phyloP scores from a whole-genome alignment of 306 rosid species.

The Quercus suber region DNA sequence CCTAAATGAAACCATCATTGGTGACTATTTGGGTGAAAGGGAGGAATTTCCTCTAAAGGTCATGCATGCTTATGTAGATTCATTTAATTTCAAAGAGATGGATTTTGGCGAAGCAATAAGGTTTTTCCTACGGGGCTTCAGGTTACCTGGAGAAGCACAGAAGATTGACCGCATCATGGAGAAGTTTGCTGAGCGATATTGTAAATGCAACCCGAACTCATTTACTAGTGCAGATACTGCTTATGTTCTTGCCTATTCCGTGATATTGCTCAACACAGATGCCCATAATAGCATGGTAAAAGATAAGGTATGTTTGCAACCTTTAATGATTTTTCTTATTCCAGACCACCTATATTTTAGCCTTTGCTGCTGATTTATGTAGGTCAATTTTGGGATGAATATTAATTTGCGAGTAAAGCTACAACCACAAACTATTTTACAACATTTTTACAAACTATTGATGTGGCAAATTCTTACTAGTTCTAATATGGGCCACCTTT shows the following conservation, averaged over 20 bases:
- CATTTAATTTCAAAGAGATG: slow-evolving; percentile 83
- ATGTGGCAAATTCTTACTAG: too few species aligned
- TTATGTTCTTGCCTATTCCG: slow-evolving; percentile 97
- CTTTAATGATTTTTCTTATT: slow-evolving; percentile 17
- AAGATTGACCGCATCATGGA: slow-evolving; percentile 99
- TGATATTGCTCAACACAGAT: slow-evolving; percentile 97
- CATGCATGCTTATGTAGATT: slow-evolving; percentile 99
- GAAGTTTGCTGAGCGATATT: slow-evolving; percentile 99
- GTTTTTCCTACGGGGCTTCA: slow-evolving; percentile 94
- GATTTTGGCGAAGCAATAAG: slow-evolving; percentile 94
- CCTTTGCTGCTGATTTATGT: neutral
- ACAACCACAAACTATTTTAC: too few species aligned
- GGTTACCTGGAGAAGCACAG: slow-evolving; percentile 99
- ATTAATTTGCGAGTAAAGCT: neutral
- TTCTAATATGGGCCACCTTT: too few species aligned
- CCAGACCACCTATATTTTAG: slow-evolving; percentile 6
- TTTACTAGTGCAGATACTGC: slow-evolving; percentile 99
- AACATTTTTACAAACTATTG: too few species aligned
- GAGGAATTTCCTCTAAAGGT: slow-evolving; percentile 92
- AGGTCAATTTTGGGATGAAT: neutral
- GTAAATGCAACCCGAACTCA: slow-evolving; percentile 93
- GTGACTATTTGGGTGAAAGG: slow-evolving; percentile 98
- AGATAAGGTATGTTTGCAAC: slow-evolving; percentile 71
- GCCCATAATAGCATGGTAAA: slow-evolving; percentile 98
- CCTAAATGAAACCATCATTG: slow-evolving; percentile 81